Base-by-base conservation (phyloP, 2,329 filamentous ascomycete genomes). In the Rutstroemia sp. region DNA sequence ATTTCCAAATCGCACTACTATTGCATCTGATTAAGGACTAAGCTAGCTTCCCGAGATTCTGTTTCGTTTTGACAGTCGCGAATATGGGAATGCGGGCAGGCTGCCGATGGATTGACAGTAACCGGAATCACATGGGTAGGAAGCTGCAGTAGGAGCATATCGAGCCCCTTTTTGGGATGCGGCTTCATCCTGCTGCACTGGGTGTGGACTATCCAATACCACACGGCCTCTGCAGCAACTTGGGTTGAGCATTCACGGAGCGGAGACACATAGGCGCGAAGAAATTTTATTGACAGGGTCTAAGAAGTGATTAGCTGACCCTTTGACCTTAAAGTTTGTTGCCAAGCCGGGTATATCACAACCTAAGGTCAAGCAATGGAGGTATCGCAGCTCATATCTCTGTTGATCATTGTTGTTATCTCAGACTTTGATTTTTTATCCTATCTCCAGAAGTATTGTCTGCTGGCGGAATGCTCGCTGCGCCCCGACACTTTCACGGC, bases 41-140 rank as follows among this genome's bases (percentile, higher is more conserved):
- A n/a, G 4, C 18, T n/a, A n/a, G 16, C 6, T 9, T 19, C 18
- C 39, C 39, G 18, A 42, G 39, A 42, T 45, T 14, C 19, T 21
- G 19, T 45, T 45, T 45, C 42, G 19, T 21, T 14, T 23, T 45
- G 42, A 45, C 12, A 45, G n/a, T 45, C 5, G 12, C 14, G 39
- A 54, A 42, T 58, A 63, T 64, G 65, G 65, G 57, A 66, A 50
- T 56, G 53, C 65, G 65, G 65, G 62, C 61, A 67, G 63, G 52
- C 42, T 59, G 52, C 65, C 63, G 65, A 49, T 58, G 46, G 55
- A 63, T 21, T 59, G 27, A 58, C 56, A 57, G 56, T 58, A 64
- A 60, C 63, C 59, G 57, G 58, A 58, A 23, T 34, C 39, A 19
- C 23, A 21, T n/a, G 21, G 5, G 64, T 58, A 53, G 48, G 30